A percentile compares a stretch with the other conserved stretches of the same genome.
Conservation (phyloP, 148 eudicot genomes). For the Rhododendron griersonianum region DNA sequence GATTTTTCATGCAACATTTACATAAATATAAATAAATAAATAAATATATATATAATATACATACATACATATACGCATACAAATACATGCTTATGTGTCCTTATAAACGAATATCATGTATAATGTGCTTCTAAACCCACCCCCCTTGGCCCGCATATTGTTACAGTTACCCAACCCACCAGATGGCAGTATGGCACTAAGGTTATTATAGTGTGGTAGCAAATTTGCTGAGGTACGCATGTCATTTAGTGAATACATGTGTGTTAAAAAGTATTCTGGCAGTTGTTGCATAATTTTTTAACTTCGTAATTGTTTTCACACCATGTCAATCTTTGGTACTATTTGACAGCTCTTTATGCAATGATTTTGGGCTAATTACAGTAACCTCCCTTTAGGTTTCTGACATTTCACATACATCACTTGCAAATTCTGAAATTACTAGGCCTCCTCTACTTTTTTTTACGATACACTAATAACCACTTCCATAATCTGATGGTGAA, state of each 20-base stretch:
- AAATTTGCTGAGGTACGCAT: not conserved
- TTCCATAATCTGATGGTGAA: not conserved
- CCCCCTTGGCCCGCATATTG: too few species aligned
- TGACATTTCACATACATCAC: not conserved
- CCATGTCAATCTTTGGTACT: not conserved
- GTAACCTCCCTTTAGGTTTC: not conserved
- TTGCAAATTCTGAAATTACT: not conserved
- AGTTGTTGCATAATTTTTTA: not conserved
- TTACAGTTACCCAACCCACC: not conserved
- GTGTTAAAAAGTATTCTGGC: not conserved
- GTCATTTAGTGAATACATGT: not conserved
- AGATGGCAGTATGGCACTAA: not conserved
- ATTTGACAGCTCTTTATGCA: not conserved
- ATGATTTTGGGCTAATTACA: not conserved
- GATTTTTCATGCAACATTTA: too few species aligned
- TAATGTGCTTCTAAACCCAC: too few species aligned
- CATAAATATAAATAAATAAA: too few species aligned
- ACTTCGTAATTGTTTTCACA: not conserved
- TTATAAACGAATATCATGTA: too few species aligned
- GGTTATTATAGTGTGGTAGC: not conserved
- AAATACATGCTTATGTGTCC: too few species aligned
- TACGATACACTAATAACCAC: not conserved
- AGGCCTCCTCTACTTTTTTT: not conserved
- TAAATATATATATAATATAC: too few species aligned
- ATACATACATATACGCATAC: too few species aligned